Conservation (phyloP, 192 early-diverging fungal species). For the Podila minutissima region DNA sequence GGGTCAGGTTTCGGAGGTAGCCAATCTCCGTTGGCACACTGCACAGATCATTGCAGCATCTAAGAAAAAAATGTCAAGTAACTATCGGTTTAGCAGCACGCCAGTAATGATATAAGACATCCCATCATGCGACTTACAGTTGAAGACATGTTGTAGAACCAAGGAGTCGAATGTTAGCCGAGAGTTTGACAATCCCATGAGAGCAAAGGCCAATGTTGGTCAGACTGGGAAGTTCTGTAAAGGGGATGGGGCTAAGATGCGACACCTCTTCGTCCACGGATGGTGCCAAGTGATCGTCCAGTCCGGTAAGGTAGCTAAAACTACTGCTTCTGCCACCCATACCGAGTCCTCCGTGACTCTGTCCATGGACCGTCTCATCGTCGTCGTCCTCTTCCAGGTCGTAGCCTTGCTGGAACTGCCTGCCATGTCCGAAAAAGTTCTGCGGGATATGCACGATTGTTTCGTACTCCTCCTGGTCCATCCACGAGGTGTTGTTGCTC, state of each 20-base stretch:
- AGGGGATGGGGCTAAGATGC: slow-evolving; percentile 35
- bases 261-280: slow-evolving; percentile 20
- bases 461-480: slow-evolving; percentile 20
- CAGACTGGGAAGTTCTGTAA: slow-evolving; percentile 51
- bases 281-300: neutral
- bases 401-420: neutral
- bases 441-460: slow-evolving; percentile 18
- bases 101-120: no score
- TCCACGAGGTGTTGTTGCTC: neutral
- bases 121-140: slow-evolving; percentile 62
- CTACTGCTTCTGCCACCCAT: neutral
- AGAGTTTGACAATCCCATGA: slow-evolving; percentile 64
- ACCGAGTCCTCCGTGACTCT: neutral
- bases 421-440: slow-evolving; percentile 16
- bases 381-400: slow-evolving; percentile 1
- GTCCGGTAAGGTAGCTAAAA: neutral
- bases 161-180: slow-evolving; percentile 77
- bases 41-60: slow-evolving; percentile 79
- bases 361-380: neutral
- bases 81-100: neutral
- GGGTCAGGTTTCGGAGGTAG: slow-evolving; percentile 71
- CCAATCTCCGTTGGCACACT: slow-evolving; percentile 79
- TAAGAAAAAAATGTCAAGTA: slow-evolving; percentile 25
- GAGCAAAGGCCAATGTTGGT: slow-evolving; percentile 69
- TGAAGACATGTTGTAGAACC: slow-evolving; percentile 67